These are phyloP conservation scores for Penicillium hordei DNA, from an alignment of 2,329 filamentous ascomycete genomes.

Conservation along the genomic window DNA sequence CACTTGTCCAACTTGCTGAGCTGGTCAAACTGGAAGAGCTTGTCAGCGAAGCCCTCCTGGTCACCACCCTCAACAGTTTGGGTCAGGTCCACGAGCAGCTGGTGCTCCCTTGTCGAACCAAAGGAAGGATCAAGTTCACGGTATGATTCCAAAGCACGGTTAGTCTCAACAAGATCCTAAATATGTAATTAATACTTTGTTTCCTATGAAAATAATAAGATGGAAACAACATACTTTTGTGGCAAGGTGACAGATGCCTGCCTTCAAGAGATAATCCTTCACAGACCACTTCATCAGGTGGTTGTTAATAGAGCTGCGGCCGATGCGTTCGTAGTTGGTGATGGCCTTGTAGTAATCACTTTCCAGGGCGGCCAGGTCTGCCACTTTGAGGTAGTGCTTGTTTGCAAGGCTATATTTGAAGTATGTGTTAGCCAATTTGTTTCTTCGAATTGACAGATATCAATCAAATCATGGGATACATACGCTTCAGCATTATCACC, in stretches of 20 bases:
- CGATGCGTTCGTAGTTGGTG: constrained; percentile 79
- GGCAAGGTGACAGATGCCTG: constrained; percentile 83
- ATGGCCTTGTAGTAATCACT: constrained; percentile 83
- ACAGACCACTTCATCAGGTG: constrained; percentile 92
- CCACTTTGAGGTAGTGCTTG: constrained; percentile 90
- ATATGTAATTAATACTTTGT: constrained; percentile 4
- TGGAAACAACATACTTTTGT: constrained; percentile 45
- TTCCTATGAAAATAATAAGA: background rate
- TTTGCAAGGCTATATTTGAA: constrained; percentile 68
- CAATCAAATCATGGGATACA: constrained; percentile 9
- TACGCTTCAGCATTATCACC: constrained; percentile 80
- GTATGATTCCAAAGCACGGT: constrained; percentile 79
- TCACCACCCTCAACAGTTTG: constrained; percentile 75
- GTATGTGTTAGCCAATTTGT: background rate
- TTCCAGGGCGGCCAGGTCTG: constrained; percentile 79
- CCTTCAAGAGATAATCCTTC: constrained; percentile 94
- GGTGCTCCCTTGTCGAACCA: constrained; percentile 72
- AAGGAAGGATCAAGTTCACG: constrained; percentile 77
- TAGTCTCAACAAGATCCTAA: constrained; percentile 72
- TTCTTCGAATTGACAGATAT: background rate
- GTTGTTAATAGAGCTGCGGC: constrained; percentile 75
- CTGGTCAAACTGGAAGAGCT: constrained; percentile 85
- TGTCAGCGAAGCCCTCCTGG: constrained; percentile 79
- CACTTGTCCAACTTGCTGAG: constrained; percentile 93
- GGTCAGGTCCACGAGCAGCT: constrained; percentile 74